A percentile compares a stretch with the other conserved stretches of the same genome.
phyloP scores from a whole-genome alignment of 345 rosid species.

The Cochlearia excelsa region DNA sequence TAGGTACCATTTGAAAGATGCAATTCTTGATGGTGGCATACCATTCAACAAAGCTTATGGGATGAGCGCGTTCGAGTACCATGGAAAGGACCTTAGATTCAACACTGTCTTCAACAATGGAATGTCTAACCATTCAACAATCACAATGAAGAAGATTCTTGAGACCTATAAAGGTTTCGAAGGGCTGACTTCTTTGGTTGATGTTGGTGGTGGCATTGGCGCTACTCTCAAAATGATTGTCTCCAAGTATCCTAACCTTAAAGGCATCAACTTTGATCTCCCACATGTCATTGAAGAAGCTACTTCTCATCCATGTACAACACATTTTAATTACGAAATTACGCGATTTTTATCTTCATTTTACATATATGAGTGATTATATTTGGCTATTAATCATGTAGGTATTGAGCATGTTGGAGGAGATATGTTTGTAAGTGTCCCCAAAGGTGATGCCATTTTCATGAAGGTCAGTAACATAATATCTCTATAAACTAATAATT shows the following conservation, averaged over 20 bases:
- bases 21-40: conserved; percentile 44
- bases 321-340: no score
- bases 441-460: conserved; percentile 49
- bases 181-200: conserved; percentile 59
- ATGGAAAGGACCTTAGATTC: conserved; percentile 9
- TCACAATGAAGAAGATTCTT: background rate
- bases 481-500: no score
- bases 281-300: conserved; percentile 80
- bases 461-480: conserved; percentile 52
- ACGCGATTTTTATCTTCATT: no score
- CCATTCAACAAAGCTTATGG: conserved; percentile 45
- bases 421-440: conserved; percentile 26
- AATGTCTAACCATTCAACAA: background rate
- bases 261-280: conserved; percentile 84
- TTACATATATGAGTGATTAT: background rate
- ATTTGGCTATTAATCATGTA: background rate
- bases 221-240: conserved; percentile 64
- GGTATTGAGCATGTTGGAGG: conserved; percentile 65
- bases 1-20: conserved; percentile 43
- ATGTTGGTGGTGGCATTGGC: conserved; percentile 90
- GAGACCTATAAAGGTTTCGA: conserved; percentile 64
- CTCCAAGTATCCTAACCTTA: conserved; percentile 61
- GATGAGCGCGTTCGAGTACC: conserved; percentile 24
- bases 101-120: background rate
- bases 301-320: conserved; percentile 58